Evolutionary conservation across 305 asterid species (phyloP), one percentile per base, ranked within the genome.

Genomic region (Fraxinus sp.): DNA sequence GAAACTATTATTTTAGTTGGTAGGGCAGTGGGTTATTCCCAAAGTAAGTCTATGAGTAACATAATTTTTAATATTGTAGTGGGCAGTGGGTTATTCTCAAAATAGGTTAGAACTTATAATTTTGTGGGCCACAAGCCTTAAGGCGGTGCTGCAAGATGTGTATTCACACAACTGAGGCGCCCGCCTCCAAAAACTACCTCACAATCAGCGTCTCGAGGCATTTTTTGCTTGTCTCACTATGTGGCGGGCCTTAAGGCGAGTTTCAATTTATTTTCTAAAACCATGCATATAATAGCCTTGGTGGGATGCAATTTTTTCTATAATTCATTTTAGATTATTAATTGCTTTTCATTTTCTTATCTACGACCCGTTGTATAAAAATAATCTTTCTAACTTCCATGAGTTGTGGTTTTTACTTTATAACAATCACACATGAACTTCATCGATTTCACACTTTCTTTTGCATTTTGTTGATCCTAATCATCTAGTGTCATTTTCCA

Each of bases 401-500:
- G 18, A 20, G 4, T 80, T 78, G 52, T 49, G 33, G 11, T 41
- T 52, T 41, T 77, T 80, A 72, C 70, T 82, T 86, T 74, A 18
- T 82, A 22, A 30, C 74, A 4, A 32, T 28, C 20, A 46, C 68
- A 68, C 66, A 16, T 64, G 64, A 10, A 68, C 57, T 44, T 16
- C 49, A 44, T 75, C 26, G 39, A 28, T 71, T 37, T 71, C 8
- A 66, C 37, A 66, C 68, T 75, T 1, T 1, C 52, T 79, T 79
- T 64, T 78, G 32, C 57, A 36, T 49, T 82, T 80, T 44, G 39
- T 84, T 82, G 84, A 83, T 83, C 49, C 72, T 88, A 83, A 86
- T 86, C 59, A 78, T 81, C 66, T 37, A 82, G 57, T 79, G 16
- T 87, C 74, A 33, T 87, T 71, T 88, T 88, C 74, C 85, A 97